Percentiles rank a stretch among this genome's conserved stretches.
Evolutionary conservation across 306 rosid genomes (phyloP).

Genomic region (Cicer bijugum): DNA sequence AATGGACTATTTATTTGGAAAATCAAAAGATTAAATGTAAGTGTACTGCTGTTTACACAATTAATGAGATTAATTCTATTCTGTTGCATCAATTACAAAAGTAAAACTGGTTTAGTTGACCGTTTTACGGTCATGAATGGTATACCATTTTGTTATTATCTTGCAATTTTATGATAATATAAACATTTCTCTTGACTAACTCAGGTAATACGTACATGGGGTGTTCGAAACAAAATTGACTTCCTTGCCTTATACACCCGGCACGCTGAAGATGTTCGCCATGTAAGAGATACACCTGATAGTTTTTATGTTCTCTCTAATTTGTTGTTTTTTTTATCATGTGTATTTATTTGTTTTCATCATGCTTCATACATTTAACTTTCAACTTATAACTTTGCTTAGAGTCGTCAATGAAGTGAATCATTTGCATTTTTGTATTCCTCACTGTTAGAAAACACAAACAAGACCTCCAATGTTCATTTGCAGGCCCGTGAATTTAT

Average conservation of each 20-base stretch:
- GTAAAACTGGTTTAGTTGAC: neutral
- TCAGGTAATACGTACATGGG: conserved; percentile 91
- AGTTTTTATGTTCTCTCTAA: conserved; percentile 4
- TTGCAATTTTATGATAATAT: conserved; percentile 32
- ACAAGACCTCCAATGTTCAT: conserved; percentile 38
- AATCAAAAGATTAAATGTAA: conserved; percentile 25
- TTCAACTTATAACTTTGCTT: conserved; percentile 20
- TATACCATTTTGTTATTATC: conserved; percentile 27
- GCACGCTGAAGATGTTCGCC: conserved; percentile 85
- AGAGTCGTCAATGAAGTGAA: conserved; percentile 21
- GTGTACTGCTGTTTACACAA: conserved; percentile 7
- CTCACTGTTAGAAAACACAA: neutral
- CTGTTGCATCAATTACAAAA: conserved; percentile 13
- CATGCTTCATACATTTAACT: conserved; percentile 31
- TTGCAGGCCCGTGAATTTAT: conserved; percentile 68
- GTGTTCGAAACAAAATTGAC: conserved; percentile 78
- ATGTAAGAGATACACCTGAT: conserved; percentile 57
- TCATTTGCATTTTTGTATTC: conserved; percentile 1
- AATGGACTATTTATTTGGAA: conserved; percentile 23
- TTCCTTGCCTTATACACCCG: conserved; percentile 77
- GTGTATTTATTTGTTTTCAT: neutral
- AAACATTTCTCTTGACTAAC: conserved; percentile 32
- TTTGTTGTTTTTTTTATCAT: neutral
- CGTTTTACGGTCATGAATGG: conserved; percentile 20
- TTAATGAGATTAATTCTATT: conserved; percentile 15